Evolutionary conservation across 495 filamentous ascomycete genomes (phyloP).

Genomic region (Penicillium alfredii): DNA sequence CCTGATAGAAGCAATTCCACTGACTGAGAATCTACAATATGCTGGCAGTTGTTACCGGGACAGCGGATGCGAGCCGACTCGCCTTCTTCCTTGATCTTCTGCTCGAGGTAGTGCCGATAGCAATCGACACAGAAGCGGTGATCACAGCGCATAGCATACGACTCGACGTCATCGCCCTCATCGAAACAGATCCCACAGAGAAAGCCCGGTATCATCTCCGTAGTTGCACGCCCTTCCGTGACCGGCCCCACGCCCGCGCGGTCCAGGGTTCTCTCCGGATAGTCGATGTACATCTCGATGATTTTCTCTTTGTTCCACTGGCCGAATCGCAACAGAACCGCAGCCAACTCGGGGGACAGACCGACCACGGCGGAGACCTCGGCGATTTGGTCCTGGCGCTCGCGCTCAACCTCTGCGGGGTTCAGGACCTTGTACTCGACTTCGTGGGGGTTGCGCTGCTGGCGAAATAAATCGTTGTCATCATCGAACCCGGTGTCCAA

Average conservation of each 20-base stretch:
- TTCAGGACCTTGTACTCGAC: conserved; percentile 75
- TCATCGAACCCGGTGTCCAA: conserved; percentile 70
- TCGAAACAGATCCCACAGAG: conserved; percentile 95
- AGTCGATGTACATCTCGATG: conserved; percentile 93
- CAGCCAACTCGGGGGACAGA: conserved; percentile 77
- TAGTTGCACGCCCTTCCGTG: conserved; percentile 54
- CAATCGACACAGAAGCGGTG: conserved; percentile 95
- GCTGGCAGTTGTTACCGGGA: conserved; percentile 77
- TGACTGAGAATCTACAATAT: conserved; percentile 86
- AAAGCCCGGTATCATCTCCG: conserved; percentile 69
- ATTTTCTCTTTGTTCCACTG: conserved; percentile 94
- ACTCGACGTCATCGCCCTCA: conserved; percentile 70
- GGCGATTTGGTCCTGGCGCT: conserved; percentile 77
- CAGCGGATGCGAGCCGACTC: conserved; percentile 94
- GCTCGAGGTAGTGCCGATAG: conserved; percentile 80
- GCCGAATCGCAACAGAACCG: conserved; percentile 80
- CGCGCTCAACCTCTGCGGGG: conserved; percentile 70
- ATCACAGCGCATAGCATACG: conserved; percentile 91
- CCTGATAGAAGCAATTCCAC: conserved; percentile 73
- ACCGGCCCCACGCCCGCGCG: conserved; percentile 72
- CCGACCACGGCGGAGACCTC: conserved; percentile 87
- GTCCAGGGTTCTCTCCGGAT: conserved; percentile 68
- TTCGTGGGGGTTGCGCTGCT: conserved; percentile 70
- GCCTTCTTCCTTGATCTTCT: conserved; percentile 92
- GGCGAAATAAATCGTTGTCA: conserved; percentile 67